These are phyloP conservation scores for Sphagnum contortum DNA, from an alignment of 225 moss, liverwort and hornwort species.

Conservation along the genomic window DNA sequence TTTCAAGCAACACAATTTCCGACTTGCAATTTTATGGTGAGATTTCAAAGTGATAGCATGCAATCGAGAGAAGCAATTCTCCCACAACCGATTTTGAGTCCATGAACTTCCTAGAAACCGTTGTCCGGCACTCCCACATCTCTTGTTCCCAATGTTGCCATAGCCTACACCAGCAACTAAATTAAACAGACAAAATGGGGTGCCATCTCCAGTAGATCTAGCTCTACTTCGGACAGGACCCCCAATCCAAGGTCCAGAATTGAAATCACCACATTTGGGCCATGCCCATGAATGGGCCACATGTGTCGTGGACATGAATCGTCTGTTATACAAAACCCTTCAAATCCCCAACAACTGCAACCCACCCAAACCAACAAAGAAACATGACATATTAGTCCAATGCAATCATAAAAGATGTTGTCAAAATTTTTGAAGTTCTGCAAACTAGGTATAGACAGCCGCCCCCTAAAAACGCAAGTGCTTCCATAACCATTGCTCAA, in stretches of 20 bases:
- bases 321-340: too few relatives aligned
- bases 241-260: neutral
- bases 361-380: too few relatives aligned
- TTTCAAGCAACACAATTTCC: slow-evolving; percentile 10
- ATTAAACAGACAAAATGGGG: too few relatives aligned
- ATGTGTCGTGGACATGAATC: slow-evolving; percentile 18
- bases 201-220: too few relatives aligned
- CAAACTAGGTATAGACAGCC: too few relatives aligned
- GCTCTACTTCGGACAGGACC: too few relatives aligned
- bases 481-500: too few relatives aligned
- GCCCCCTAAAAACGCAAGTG: too few relatives aligned
- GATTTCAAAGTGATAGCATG: neutral
- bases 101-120: slow-evolving; percentile 13
- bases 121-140: neutral
- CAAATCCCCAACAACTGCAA: too few relatives aligned
- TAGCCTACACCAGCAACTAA: neutral
- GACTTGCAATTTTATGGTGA: slow-evolving; percentile 4
- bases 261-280: slow-evolving; percentile 1
- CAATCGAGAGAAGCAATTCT: neutral
- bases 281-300: slow-evolving; percentile 10
- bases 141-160: neutral
- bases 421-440: too few relatives aligned
- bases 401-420: too few relatives aligned
- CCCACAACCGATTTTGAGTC: slow-evolving; percentile 6
- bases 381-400: too few relatives aligned